phyloP scores from a whole-genome alignment of 208 protist genomes.

The Herpetomonas tarakana region DNA sequence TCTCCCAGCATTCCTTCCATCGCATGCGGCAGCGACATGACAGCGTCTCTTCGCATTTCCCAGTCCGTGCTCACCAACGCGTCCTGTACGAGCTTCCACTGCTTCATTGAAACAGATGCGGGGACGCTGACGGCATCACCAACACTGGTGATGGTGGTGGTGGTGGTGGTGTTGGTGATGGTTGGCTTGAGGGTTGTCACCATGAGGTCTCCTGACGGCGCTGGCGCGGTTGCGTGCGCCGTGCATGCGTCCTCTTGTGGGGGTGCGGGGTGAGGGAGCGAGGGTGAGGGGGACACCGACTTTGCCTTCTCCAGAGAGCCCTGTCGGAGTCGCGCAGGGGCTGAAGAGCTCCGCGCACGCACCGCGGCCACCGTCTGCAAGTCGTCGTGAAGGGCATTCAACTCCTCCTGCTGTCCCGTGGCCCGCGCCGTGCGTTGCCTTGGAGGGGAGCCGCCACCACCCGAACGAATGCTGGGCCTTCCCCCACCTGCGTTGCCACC shows the following conservation, averaged over 20 bases:
- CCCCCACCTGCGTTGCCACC: no score
- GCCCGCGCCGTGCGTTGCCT: no score
- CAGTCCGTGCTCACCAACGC: constrained; percentile 36
- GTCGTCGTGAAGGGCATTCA: constrained; percentile 23
- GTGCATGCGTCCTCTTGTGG: background rate
- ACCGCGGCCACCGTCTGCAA: constrained; percentile 24
- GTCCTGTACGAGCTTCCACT: constrained; percentile 5
- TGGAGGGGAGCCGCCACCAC: no score
- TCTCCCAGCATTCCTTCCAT: constrained; percentile 8
- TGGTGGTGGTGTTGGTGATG: no score
- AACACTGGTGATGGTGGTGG: no score
- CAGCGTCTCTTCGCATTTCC: constrained; percentile 8
- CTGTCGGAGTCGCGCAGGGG: background rate
- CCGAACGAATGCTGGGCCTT: no score
- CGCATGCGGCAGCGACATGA: constrained; percentile 9
- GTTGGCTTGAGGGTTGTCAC: no score
- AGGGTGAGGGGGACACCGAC: no score
- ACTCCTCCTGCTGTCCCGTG: background rate
- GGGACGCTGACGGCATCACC: no score
- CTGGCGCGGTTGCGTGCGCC: background rate
- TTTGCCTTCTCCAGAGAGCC: background rate
- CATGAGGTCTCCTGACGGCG: no score
- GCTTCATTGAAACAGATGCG: background rate
- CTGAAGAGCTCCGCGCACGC: constrained; percentile 9
- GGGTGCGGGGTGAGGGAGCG: no score